phyloP scores from a whole-genome alignment of 768 basidiomycete species.

The Hydnum rufescens region DNA sequence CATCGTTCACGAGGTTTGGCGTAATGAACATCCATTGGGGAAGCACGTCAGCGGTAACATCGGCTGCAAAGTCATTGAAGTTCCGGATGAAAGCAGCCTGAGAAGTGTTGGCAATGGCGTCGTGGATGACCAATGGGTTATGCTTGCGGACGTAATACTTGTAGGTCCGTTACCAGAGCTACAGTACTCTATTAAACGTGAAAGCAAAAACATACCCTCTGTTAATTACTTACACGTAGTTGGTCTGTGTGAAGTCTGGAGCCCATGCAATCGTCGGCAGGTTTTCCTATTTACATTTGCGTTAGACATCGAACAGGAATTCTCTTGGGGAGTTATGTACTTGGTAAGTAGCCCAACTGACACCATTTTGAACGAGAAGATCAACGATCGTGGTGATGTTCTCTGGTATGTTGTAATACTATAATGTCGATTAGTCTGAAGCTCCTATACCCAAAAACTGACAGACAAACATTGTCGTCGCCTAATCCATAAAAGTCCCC shows the following conservation, averaged over 20 bases:
- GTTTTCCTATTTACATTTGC: too few species aligned
- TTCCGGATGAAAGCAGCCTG: slow-evolving; percentile 31
- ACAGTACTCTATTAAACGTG: slow-evolving; percentile 20
- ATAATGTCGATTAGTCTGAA: neutral
- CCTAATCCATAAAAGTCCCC: slow-evolving; percentile 35
- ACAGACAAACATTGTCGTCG: slow-evolving; percentile 21
- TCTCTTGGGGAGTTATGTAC: too few species aligned
- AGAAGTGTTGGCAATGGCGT: slow-evolving; percentile 26
- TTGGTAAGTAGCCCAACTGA: slow-evolving; percentile 46
- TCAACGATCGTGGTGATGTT: slow-evolving; percentile 42
- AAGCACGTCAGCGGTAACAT: slow-evolving; percentile 29
- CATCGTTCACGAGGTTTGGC: slow-evolving; percentile 42
- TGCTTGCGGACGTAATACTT: slow-evolving; percentile 38
- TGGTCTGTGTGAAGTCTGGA: neutral
- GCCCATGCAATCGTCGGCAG: slow-evolving; percentile 24
- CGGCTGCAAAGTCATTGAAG: slow-evolving; percentile 41
- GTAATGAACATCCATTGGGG: slow-evolving; percentile 46
- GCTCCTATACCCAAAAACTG: neutral
- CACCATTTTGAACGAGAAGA: slow-evolving; percentile 33
- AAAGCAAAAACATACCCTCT: neutral
- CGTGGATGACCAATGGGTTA: slow-evolving; percentile 31
- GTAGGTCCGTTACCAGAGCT: slow-evolving; percentile 20
- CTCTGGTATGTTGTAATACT: slow-evolving; percentile 17
- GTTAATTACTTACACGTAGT: neutral
- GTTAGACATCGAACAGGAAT: too few species aligned